Base-by-base conservation (phyloP, 768 basidiomycete genomes). In the Boletus coccyginus region DNA sequence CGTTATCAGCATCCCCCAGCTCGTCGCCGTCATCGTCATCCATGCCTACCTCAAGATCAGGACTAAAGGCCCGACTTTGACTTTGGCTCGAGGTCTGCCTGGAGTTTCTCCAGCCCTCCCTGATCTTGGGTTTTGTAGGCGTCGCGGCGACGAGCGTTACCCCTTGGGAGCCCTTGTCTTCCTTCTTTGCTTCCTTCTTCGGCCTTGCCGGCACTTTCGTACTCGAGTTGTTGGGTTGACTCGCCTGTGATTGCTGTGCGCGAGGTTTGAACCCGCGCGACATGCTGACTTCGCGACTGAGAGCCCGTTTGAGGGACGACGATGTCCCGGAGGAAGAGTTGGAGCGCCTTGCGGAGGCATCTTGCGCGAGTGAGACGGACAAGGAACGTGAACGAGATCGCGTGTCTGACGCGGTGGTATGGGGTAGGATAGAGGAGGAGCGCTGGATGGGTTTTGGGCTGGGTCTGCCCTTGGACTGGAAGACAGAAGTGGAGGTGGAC, bases 231-330 rank as follows among this genome's bases (percentile, higher is more conserved):
- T 56, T 55, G 41, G 62, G 55, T 21, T 58, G 63, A 27, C 52
- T 60, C 36, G 51, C 32, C 21, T 59, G 58, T 19, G 58, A 57
- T 19, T 42, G 47, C 46, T 62, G 55, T 55, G 58, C 55, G 62
- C 78, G 53, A 45, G 77, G 77, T 64, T 84, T 88, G 72, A 90
- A 89, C 24, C 73, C 79, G 33, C 87, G 79, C 17, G 84, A 84
- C 89, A 91, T 92, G 71, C 86, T 90, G 59, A 90, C 77, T 66
- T 91, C 88, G 33, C 87, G 79, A 55, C 78, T 84, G n/a, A 90
- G 70, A 1, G 80, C 72, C 11, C 81, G 78, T 58, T 81, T 82
- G 64, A 82, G 82, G 7, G 72, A 68, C 9, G 67, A 66, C 0
- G 64, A 55, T 69, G 75, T 64, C 74, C 74, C 46, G 64, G 74